phyloP scores from a whole-genome alignment of 2,329 filamentous ascomycete genomes.

The Fusarium miscanthi region DNA sequence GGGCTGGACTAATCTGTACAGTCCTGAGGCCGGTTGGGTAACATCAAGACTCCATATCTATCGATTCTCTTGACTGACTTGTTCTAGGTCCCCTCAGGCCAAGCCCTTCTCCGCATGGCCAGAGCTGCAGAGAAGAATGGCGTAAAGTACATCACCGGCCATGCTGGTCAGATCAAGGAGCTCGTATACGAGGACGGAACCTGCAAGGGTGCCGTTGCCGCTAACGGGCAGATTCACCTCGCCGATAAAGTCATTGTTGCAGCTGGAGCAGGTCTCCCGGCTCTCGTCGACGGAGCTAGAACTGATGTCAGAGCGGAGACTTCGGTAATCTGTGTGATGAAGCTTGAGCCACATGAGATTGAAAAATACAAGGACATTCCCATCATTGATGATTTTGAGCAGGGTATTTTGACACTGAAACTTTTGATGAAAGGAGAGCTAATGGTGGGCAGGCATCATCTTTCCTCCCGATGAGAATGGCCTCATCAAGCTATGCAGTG shows the following conservation, averaged over 20 bases:
- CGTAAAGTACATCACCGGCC: slow-evolving; percentile 46
- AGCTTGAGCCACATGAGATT: slow-evolving; percentile 68
- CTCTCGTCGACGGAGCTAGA: slow-evolving; percentile 68
- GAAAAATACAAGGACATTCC: slow-evolving; percentile 57
- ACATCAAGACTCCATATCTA: background rate
- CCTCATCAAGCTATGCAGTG: slow-evolving; percentile 65
- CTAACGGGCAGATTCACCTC: slow-evolving; percentile 57
- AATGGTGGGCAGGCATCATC: slow-evolving; percentile 57
- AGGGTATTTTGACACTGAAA: slow-evolving; percentile 13
- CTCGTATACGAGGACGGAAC: slow-evolving; percentile 43
- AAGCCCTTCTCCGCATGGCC: slow-evolving; percentile 49
- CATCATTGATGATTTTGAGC: slow-evolving; percentile 48
- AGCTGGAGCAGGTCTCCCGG: slow-evolving; percentile 73
- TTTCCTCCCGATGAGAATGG: slow-evolving; percentile 62
- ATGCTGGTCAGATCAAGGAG: slow-evolving; percentile 35
- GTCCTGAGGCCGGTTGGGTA: slow-evolving; percentile 48
- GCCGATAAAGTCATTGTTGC: slow-evolving; percentile 73
- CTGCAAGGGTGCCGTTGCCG: slow-evolving; percentile 61
- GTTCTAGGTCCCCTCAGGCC: slow-evolving; percentile 35
- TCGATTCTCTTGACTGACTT: background rate
- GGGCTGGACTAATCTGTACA: slow-evolving; percentile 46
- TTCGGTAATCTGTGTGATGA: slow-evolving; percentile 72
- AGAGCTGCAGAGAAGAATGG: slow-evolving; percentile 42
- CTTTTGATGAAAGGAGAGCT: background rate
- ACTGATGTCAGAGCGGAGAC: slow-evolving; percentile 72